Evolutionary conservation across 768 basidiomycete genomes (phyloP), one percentile per base, ranked within the genome.

Genomic region (Phylloporus sp.): DNA sequence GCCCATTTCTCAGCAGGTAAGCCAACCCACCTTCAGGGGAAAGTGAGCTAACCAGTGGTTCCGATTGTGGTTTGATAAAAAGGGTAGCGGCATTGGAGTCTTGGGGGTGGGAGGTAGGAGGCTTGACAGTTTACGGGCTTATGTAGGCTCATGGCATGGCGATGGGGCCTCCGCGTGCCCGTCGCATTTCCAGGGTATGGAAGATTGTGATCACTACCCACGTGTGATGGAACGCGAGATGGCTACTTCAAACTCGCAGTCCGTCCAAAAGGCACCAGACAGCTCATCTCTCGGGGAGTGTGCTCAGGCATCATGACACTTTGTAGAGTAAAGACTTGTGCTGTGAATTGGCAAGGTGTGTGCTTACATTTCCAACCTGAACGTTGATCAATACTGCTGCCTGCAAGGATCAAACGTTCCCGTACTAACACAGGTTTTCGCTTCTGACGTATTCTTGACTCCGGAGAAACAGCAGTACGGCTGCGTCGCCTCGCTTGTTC

Each of bases 1-100:
- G 11, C 18, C 3, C n/a, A 18, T 27, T 22, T 17, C 38, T 9
- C n/a, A 42, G 35, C n/a, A 42, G 35, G 33, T 20, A 37, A 35
- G 37, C 36, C n/a, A 28, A 31, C 50, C 38, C 34, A 78, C 80
- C 71, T 83, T 83, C 62, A 83, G 69, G 40, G 71, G 56, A 52
- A 82, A 64, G 37, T 74, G 75, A 53, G 74, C 74, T 37, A 65
- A 71, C 76, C 78, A 75, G 42, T 18, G 13, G 42, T 65, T 54
- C 68, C 57, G 61, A 53, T 55, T 55, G 0, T 53, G 50, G 35
- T 45, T 31, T 21, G 52, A 33, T 34, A 49, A 32, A 39, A 65
- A 62, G 0, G 57, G 54, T 2, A 59, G 42, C 24, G 61, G 61
- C 64, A 66, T 68, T 20, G 3, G 37, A 15, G 24, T 34, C 38